Evolutionary conservation across 148 eudicot genomes (phyloP).

Genomic region (Rhododendron williamsianum): DNA sequence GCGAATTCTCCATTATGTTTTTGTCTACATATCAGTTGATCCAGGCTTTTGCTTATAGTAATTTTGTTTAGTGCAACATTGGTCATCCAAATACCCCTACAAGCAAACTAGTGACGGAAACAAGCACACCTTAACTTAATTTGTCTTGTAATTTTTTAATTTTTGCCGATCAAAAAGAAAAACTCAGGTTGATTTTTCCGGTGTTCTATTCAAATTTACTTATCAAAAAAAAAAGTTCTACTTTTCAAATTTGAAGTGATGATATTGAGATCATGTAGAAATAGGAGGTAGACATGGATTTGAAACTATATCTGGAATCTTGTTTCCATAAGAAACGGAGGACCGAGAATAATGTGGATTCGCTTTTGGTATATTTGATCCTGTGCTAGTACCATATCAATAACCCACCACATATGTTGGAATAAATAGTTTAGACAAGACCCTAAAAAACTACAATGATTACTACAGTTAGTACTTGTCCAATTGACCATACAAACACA

Average conservation of each 20-base stretch:
- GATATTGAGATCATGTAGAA: neutral
- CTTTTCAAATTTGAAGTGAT: neutral
- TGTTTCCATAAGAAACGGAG: too few relatives aligned
- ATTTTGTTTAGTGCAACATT: neutral
- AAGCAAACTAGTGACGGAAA: neutral
- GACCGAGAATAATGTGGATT: too few relatives aligned
- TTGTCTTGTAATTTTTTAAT: neutral
- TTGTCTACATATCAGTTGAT: neutral
- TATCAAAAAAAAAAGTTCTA: neutral
- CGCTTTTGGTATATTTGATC: neutral
- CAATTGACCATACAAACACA: neutral
- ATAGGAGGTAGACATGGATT: neutral
- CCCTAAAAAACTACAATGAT: neutral
- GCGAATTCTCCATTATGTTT: neutral
- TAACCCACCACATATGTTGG: neutral
- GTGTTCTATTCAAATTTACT: neutral
- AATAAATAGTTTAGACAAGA: neutral
- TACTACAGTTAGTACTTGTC: neutral
- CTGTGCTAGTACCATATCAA: neutral
- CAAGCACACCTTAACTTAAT: neutral
- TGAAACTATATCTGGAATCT: neutral
- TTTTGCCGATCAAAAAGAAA: too few relatives aligned
- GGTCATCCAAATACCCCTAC: neutral
- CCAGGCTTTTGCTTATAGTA: neutral
- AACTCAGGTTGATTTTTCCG: too few relatives aligned